Percentiles rank a stretch among this genome's conserved stretches.
These are phyloP conservation scores for Ceratobasidium sp. DNA, from an alignment of 1,284 basidiomycete species.

Conservation along the genomic window DNA sequence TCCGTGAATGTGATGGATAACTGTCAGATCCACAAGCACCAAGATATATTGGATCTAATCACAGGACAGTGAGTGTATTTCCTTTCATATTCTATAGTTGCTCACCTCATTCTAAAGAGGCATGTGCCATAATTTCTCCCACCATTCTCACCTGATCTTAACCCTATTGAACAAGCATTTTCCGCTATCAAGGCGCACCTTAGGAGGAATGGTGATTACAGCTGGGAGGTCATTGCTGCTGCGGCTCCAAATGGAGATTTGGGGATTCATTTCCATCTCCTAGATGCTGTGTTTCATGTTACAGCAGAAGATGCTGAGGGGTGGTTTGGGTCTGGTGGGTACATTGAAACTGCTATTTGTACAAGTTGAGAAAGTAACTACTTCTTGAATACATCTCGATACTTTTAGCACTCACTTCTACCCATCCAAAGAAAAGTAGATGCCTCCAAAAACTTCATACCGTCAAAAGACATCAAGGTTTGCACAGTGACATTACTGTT, in stretches of 20 bases:
- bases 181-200: conserved; percentile 46
- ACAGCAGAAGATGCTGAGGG: conserved; percentile 42
- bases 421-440: background rate
- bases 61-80: conserved; percentile 44
- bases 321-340: conserved; percentile 41
- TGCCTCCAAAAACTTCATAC: background rate
- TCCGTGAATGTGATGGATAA: conserved; percentile 59
- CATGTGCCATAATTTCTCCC: conserved; percentile 47
- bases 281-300: conserved; percentile 4
- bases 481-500: background rate
- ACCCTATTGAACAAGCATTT: conserved; percentile 49
- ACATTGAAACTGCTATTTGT: background rate
- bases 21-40: conserved; percentile 55
- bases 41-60: conserved; percentile 52
- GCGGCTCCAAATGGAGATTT: conserved; percentile 6
- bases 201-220: conserved; percentile 29
- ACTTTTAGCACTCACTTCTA: background rate
- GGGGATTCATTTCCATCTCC: background rate
- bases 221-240: conserved; percentile 12
- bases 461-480: background rate
- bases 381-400: background rate
- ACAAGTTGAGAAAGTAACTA: too few relatives aligned
- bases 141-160: conserved; percentile 49
- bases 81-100: background rate
- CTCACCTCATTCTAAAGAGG: conserved; percentile 28